Evolutionary conservation across 768 basidiomycete species (phyloP).

Genomic region (Arthromyces matolae): DNA sequence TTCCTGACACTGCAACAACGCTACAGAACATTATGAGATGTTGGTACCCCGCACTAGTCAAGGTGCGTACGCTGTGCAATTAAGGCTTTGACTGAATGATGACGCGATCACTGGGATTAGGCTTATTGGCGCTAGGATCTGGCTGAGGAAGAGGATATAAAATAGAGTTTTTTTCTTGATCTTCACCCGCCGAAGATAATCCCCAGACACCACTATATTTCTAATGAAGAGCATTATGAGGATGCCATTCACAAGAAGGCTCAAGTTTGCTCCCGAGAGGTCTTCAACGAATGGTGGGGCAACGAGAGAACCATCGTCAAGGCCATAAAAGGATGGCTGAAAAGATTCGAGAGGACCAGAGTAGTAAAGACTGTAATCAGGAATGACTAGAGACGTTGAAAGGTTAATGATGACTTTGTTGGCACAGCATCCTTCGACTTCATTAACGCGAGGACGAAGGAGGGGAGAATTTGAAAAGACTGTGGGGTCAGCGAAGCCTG

Average conservation of each 20-base stretch:
- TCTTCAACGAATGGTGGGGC: slow-evolving; percentile 44
- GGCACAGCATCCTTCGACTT: slow-evolving; percentile 31
- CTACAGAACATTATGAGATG: slow-evolving; percentile 19
- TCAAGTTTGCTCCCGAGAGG: slow-evolving; percentile 34
- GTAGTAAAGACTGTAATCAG: slow-evolving; percentile 45
- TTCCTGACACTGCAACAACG: slow-evolving; percentile 34
- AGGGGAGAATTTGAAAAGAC: slow-evolving; percentile 15
- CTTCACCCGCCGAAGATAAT: slow-evolving; percentile 51
- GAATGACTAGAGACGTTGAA: slow-evolving; percentile 45
- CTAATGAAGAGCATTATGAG: slow-evolving; percentile 49
- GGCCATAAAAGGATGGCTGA: slow-evolving; percentile 41
- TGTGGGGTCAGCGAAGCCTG: slow-evolving; percentile 17
- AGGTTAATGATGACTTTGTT: slow-evolving; percentile 48
- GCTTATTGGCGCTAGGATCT: slow-evolving; percentile 45
- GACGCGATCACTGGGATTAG: slow-evolving; percentile 43
- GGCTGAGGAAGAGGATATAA: slow-evolving; percentile 52
- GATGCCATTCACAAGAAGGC: slow-evolving; percentile 45
- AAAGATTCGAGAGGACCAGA: slow-evolving; percentile 40
- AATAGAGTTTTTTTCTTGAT: slow-evolving; percentile 59
- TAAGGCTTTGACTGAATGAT: slow-evolving; percentile 36
- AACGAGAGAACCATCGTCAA: slow-evolving; percentile 58
- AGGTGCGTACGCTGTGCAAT: slow-evolving; percentile 46
- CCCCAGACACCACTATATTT: slow-evolving; percentile 47
- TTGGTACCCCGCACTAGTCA: not conserved
- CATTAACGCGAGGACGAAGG: slow-evolving; percentile 31